Percentiles rank a stretch among this genome's conserved stretches.
Evolutionary conservation across 1,284 basidiomycete genomes (phyloP).

Genomic region (Heimioporus punctisporus): DNA sequence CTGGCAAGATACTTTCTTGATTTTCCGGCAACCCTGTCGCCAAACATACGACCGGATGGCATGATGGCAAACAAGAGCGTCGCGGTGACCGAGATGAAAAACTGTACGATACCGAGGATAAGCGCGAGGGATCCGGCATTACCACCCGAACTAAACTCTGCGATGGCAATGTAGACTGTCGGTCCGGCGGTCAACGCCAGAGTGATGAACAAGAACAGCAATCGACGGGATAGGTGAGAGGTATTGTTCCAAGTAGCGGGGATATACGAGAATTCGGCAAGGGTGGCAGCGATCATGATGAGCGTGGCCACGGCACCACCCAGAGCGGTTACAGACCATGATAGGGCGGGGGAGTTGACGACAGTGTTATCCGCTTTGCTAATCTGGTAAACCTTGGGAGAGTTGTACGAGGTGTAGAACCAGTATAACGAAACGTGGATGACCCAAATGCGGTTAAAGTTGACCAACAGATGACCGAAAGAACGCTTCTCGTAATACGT

Average conservation of each 20-base stretch:
- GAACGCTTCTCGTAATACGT: constrained; percentile 97
- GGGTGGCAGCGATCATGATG: constrained; percentile 93
- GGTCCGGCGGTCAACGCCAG: constrained; percentile 87
- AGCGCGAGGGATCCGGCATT: constrained; percentile 74
- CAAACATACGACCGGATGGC: constrained; percentile 95
- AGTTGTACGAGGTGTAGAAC: constrained; percentile 96
- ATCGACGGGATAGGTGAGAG: constrained; percentile 86
- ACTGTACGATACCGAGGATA: constrained; percentile 92
- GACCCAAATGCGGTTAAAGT: constrained; percentile 99
- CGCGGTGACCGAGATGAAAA: constrained; percentile 83
- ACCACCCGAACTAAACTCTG: constrained; percentile 49
- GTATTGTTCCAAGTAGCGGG: constrained; percentile 98
- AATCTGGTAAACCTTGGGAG: constrained; percentile 77
- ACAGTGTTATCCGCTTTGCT: constrained; percentile 32
- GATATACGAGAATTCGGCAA: constrained; percentile 95
- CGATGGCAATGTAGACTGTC: constrained; percentile 88
- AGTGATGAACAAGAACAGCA: constrained; percentile 84
- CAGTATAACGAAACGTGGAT: constrained; percentile 92
- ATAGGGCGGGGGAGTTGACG: constrained; percentile 68
- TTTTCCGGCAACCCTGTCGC: constrained; percentile 93
- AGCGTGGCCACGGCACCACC: constrained; percentile 90
- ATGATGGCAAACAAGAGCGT: constrained; percentile 86
- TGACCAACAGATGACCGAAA: constrained; percentile 92
- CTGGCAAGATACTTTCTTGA: constrained; percentile 93
- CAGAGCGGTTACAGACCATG: constrained; percentile 88